Base-by-base conservation (phyloP, 768 basidiomycete species). In the Lyophyllum semitale region DNA sequence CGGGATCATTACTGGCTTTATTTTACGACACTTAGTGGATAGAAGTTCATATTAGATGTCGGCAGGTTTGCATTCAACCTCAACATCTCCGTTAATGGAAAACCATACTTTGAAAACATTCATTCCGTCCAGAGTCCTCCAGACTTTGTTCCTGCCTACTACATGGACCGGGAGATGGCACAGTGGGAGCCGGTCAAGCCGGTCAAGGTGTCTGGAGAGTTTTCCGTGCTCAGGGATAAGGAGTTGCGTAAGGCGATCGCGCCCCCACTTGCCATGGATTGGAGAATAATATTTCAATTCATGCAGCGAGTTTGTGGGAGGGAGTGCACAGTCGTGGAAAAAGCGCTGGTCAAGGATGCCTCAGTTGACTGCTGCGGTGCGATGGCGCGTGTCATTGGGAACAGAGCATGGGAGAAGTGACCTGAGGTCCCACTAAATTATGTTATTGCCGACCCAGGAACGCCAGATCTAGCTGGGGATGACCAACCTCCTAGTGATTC, bases 171-270 rank as follows among this genome's bases (percentile, higher is more conserved):
- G n/a, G n/a, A n/a, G n/a, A n/a, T n/a, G n/a, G n/a, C n/a, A n/a
- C n/a, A n/a, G n/a, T n/a, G n/a, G n/a, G n/a, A n/a, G n/a, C n/a
- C n/a, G n/a, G n/a, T n/a, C n/a, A n/a, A n/a, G n/a, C n/a, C n/a
- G n/a, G n/a, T n/a, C n/a, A n/a, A n/a, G 11, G 61, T 63, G 41
- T 40, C 55, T 0, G 23, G 49, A 40, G 61, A 66, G 26, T 58
- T 68, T 26, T 73, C 73, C 1, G 65, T 74, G n/a, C 63, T 74
- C 15, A 65, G 67, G 11, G 65, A 73, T 41, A 22, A 48, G 6
- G 55, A 54, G 9, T 58, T 71, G n/a, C 62, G 62, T 32, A 25
- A 41, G 8, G 62, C 67, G 18, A 55, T 68, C 1, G 43, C 35
- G 41, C n/a, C 53, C 23, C 41, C 46, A 38, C 45, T 30, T 22